phyloP scores from a whole-genome alignment of 768 basidiomycete species.

The Naematelia aurantialba region DNA sequence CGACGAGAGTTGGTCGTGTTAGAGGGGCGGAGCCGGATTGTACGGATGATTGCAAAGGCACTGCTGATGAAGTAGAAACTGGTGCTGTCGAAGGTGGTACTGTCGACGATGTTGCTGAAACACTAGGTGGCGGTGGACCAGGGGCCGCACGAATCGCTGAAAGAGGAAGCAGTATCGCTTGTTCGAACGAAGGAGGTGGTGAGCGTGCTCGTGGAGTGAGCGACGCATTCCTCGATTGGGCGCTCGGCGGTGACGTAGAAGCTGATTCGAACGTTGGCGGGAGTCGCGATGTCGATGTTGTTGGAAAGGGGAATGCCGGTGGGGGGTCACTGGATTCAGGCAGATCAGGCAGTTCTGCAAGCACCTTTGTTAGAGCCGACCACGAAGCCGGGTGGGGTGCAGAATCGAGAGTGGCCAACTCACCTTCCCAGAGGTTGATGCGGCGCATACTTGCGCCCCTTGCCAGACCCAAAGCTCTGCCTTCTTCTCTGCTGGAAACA shows the following conservation, averaged over 20 bases:
- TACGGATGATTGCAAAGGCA: neutral
- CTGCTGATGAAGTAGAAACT: neutral
- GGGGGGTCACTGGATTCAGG: conserved; percentile 41
- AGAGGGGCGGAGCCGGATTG: neutral
- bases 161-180: conserved; percentile 21
- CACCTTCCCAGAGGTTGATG: conserved; percentile 45
- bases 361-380: too few species aligned
- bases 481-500: conserved; percentile 39
- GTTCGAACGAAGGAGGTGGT: conserved; percentile 38
- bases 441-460: conserved; percentile 47
- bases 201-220: conserved; percentile 24
- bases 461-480: conserved; percentile 35
- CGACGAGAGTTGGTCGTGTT: conserved; percentile 1
- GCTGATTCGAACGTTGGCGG: conserved; percentile 26
- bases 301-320: conserved; percentile 42
- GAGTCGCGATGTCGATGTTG: conserved; percentile 24
- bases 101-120: too few species aligned
- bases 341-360: conserved; percentile 27
- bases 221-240: neutral
- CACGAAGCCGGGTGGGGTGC: too few species aligned
- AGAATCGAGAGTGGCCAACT: conserved; percentile 12
- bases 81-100: conserved; percentile 4
- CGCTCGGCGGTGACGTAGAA: conserved; percentile 6
- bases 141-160: neutral
- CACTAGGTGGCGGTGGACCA: neutral